Base-by-base conservation (phyloP, 202 grass and related monocot genomes). In the Musa balbisiana region DNA sequence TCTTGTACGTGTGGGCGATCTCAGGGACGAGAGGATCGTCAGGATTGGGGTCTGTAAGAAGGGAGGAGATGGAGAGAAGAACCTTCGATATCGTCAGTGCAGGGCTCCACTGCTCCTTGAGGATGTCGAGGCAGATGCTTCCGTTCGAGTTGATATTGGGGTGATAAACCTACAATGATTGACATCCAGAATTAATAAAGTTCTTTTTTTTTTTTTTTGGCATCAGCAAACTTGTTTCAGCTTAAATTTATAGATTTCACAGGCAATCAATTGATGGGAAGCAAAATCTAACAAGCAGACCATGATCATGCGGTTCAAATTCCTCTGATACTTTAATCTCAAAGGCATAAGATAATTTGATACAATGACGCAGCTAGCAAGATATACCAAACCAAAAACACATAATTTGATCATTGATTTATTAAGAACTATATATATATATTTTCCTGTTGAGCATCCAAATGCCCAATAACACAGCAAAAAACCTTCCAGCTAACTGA, bases 31-130 rank as follows among this genome's bases (percentile, higher is more conserved):
- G 67, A 51, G 67, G 67, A n/a, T 69, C 67, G 19, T 69, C 67
- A 2, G 67, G 67, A 49, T 69, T 69, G 27, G 67, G 67, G 14
- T 69, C 67, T 10, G 67, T 69, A 2, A 69, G 67, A 29, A 69
- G 67, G 49, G 67, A 69, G 27, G 27, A 69, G 33, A 69, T 69
- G 25, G 67, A 69, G 11, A 69, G 16, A 1, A 69, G 67, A 1
- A 69, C 67, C 67, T 69, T 69, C 3, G 67, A 69, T 13, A 69
- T 69, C 0, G 67, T 69, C 67, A 69, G 67, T 9, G 67, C 67
- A 16, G 67, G 67, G 67, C 67, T 69, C 67, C 67, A 69, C 67
- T 69, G 67, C 26, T 69, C 67, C 67, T 69, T 69, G 14, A 69
- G 67, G 33, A 69, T 69, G 67, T 69, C 67, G 10, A 69, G 67